A percentile compares a stretch with the other conserved stretches of the same genome.
These are phyloP conservation scores for Kandelia obovata DNA, from an alignment of 345 rosid species.

Conservation along the genomic window DNA sequence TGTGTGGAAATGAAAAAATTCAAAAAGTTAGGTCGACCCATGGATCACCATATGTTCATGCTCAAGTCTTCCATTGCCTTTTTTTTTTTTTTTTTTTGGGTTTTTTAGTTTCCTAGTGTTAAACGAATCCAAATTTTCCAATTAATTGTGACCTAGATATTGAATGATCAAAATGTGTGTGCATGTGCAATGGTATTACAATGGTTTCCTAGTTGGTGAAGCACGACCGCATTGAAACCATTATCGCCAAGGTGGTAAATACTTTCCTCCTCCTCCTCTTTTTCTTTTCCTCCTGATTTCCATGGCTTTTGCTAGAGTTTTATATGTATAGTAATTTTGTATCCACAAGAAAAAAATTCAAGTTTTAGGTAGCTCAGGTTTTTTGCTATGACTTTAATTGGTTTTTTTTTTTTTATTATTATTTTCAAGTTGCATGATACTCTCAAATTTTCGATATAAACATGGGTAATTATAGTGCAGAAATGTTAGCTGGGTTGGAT, in stretches of 20 bases:
- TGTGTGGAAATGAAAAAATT: conserved; percentile 57
- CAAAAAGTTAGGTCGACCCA: conserved; percentile 73
- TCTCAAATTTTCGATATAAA: not conserved
- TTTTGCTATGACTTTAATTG: not conserved
- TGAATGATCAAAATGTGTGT: not conserved
- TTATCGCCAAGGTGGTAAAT: conserved; percentile 64
- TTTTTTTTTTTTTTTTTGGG: not conserved
- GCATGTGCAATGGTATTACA: conserved; percentile 41
- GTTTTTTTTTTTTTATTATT: not conserved
- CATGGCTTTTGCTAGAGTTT: not conserved
- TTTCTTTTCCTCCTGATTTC: not conserved
- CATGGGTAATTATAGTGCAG: not conserved
- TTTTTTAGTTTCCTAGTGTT: not conserved
- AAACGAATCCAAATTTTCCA: not conserved
- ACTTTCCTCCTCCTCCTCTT: not conserved
- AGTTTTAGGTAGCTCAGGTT: not conserved
- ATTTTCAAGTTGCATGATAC: not conserved
- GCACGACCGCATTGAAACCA: conserved; percentile 89
- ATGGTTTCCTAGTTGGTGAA: conserved; percentile 92
- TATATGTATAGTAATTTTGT: not conserved
- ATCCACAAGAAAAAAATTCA: not conserved
- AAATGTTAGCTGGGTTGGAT: not conserved
- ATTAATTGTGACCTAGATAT: not conserved
- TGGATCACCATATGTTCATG: conserved; percentile 85
- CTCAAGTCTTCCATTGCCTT: conserved; percentile 46